Percentiles rank a stretch among this genome's conserved stretches.
phyloP scores from a whole-genome alignment of 1,284 basidiomycete species.

The Tilletia setariae region DNA sequence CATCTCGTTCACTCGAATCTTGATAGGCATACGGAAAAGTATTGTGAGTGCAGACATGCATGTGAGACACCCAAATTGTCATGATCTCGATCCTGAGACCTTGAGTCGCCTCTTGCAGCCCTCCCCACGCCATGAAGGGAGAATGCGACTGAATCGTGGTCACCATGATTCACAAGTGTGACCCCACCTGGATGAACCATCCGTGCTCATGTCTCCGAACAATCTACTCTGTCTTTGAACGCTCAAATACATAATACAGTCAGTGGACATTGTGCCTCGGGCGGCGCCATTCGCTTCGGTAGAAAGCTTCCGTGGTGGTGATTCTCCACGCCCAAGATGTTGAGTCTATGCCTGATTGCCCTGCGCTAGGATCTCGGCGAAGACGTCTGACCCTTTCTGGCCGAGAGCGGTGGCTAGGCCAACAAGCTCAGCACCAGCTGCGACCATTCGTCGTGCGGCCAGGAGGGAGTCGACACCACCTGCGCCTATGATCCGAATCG shows the following conservation, averaged over 20 bases:
- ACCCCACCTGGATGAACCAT: too few relatives aligned
- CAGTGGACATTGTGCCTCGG: too few relatives aligned
- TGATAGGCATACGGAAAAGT: background rate
- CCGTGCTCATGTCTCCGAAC: too few relatives aligned
- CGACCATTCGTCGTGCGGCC: background rate
- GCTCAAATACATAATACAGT: too few relatives aligned
- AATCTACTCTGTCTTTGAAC: too few relatives aligned
- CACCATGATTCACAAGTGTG: too few relatives aligned
- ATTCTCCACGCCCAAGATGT: too few relatives aligned
- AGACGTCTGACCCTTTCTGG: background rate
- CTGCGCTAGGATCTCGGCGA: background rate
- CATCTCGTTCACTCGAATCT: background rate
- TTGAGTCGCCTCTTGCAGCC: slow-evolving; percentile 3
- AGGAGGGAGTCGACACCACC: background rate
- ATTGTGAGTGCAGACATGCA: background rate
- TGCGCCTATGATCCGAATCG: background rate
- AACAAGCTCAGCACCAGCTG: background rate
- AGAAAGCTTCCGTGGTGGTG: too few relatives aligned
- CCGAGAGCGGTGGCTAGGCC: background rate
- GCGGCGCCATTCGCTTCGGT: too few relatives aligned
- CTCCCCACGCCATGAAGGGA: background rate
- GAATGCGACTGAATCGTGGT: too few relatives aligned
- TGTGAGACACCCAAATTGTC: background rate
- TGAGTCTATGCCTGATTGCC: too few relatives aligned
- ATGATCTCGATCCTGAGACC: background rate